These are phyloP conservation scores for Mycosphaerella arachidis DNA, from an alignment of 2,329 filamentous ascomycete species.

Conservation along the genomic window DNA sequence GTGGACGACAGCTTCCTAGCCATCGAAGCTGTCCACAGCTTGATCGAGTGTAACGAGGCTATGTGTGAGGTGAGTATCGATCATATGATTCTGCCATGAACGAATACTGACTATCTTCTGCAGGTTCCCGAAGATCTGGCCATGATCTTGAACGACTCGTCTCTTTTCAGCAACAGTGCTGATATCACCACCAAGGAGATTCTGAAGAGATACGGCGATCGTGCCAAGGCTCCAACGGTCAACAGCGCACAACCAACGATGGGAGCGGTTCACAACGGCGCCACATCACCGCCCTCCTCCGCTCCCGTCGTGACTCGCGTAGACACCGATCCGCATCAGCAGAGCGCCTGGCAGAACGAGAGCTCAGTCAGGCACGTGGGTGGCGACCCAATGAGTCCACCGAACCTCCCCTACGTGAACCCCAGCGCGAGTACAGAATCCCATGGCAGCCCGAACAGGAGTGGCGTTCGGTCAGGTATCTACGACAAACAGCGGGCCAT, in stretches of 20 bases:
- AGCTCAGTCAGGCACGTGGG: slow-evolving; percentile 72
- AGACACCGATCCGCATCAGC: slow-evolving; percentile 77
- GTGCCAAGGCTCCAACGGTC: slow-evolving; percentile 55
- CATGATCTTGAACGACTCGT: slow-evolving; percentile 76
- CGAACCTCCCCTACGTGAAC: slow-evolving; percentile 28
- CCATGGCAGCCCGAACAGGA: slow-evolving; percentile 30
- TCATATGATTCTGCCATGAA: not conserved
- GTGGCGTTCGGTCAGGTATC: slow-evolving; percentile 21
- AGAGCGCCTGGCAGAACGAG: slow-evolving; percentile 71
- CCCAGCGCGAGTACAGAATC: slow-evolving; percentile 27
- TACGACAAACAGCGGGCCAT: slow-evolving; percentile 28
- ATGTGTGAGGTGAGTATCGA: slow-evolving; percentile 82
- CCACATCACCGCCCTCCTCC: slow-evolving; percentile 42
- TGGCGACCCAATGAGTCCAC: slow-evolving; percentile 22
- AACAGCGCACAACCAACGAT: slow-evolving; percentile 32
- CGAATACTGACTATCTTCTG: slow-evolving; percentile 22
- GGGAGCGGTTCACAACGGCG: slow-evolving; percentile 18
- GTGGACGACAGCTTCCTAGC: slow-evolving; percentile 84
- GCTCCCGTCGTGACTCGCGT: slow-evolving; percentile 62
- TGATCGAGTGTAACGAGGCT: slow-evolving; percentile 90
- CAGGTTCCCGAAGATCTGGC: slow-evolving; percentile 92
- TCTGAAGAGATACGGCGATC: slow-evolving; percentile 84
- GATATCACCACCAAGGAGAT: slow-evolving; percentile 98
- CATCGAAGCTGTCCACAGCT: slow-evolving; percentile 84
- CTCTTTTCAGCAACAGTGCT: slow-evolving; percentile 72